Percentiles rank a stretch among this genome's conserved stretches.
Evolutionary conservation across 1,284 basidiomycete species (phyloP).

Genomic region (Psilocybe mexicana): DNA sequence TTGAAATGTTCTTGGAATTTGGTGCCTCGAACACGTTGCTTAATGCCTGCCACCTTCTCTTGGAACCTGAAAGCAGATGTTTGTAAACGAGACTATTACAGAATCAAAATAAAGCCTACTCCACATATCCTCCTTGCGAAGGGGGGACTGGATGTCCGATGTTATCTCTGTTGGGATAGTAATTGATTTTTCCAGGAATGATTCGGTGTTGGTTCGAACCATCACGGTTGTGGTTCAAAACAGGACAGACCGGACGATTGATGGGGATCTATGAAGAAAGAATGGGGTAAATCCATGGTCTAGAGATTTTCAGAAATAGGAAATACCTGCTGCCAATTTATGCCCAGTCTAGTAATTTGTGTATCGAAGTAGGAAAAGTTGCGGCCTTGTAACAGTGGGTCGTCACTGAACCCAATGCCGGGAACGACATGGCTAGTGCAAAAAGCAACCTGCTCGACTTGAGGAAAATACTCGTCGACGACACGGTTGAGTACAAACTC

Average conservation of each 20-base stretch:
- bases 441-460: slow-evolving; percentile 83
- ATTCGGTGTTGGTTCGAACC: slow-evolving; percentile 63
- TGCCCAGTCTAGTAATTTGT: slow-evolving; percentile 71
- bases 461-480: slow-evolving; percentile 79
- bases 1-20: slow-evolving; percentile 77
- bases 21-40: slow-evolving; percentile 63
- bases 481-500: slow-evolving; percentile 70
- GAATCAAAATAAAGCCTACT: slow-evolving; percentile 33
- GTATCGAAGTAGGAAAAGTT: slow-evolving; percentile 88
- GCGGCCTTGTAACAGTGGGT: slow-evolving; percentile 80
- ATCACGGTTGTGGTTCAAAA: slow-evolving; percentile 73
- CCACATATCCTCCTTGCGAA: slow-evolving; percentile 58
- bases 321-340: slow-evolving; percentile 68
- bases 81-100: background rate
- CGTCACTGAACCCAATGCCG: slow-evolving; percentile 80
- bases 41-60: slow-evolving; percentile 59
- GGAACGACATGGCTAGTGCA: slow-evolving; percentile 82
- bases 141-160: slow-evolving; percentile 49
- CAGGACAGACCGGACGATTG: slow-evolving; percentile 80
- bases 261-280: slow-evolving; percentile 62
- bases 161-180: slow-evolving; percentile 72
- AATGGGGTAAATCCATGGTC: no score
- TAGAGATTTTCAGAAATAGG: background rate
- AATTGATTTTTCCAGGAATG: slow-evolving; percentile 64
- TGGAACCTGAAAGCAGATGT: slow-evolving; percentile 36